Evolutionary conservation across 2,329 filamentous ascomycete genomes (phyloP), one percentile per base, ranked within the genome.

Genomic region (Ophiostoma populinum): DNA sequence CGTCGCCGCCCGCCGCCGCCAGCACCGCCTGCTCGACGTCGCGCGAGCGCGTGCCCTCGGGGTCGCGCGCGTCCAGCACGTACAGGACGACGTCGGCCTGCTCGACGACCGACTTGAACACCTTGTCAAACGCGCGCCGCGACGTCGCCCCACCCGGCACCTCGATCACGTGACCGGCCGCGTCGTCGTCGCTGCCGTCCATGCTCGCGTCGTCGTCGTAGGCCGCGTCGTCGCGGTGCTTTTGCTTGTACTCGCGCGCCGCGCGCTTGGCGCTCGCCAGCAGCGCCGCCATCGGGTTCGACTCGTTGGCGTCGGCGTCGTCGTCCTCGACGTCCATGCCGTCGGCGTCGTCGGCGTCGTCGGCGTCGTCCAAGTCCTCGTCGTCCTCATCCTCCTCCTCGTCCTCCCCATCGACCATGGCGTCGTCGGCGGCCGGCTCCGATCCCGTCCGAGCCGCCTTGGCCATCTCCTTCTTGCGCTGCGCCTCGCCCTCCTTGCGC

Each of bases 91-190:
- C 85, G 52, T 94, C 86, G 33, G 86, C 80, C 42, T 80, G 71
- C 42, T 92, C 81, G 22, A 92, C 75, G 12, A 94, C 85, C 51
- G 82, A 71, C 63, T 93, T 93, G 67, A 93, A 94, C 47, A 92
- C 75, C 63, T 92, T 93, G 67, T 93, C 85, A 56, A 87, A 93
- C 36, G 83, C 81, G 56, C 76, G 82, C 49, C 85, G 72, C 35
- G 86, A 93, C 3, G 69, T 67, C 6, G 67, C 64, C 12, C 62
- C 63, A 40, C 64, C 58, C 15, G 59, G 59, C 24, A 71, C 56
- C 28, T 65, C 60, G 25, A 60, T 56, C 17, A 57, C 59, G n/a
- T 55, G 63, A 40, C 63, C 57, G 13, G 57, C 59, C 18, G 68
- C 55, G 24, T 63, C 59, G 26, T 58, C 55, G 16, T 56, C 58